Conservation (phyloP, 768 basidiomycete genomes). For the Mrakia gelida region DNA sequence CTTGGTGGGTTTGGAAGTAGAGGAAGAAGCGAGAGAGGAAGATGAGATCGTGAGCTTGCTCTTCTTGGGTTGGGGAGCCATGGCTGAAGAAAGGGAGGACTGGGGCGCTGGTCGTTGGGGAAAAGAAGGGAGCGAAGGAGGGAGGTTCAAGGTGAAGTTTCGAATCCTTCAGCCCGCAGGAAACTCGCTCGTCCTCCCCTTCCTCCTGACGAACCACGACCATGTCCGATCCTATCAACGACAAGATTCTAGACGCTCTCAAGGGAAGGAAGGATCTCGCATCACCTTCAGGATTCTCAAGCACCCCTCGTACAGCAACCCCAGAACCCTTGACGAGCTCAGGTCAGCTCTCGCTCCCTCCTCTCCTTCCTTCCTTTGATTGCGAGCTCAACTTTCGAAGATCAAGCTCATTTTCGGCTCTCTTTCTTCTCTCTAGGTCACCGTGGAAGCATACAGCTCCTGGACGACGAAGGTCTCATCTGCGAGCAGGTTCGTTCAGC, state of each 20-base stretch:
- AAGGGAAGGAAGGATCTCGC: background rate
- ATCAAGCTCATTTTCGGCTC: background rate
- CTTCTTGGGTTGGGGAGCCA: conserved; percentile 29
- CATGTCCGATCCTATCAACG: background rate
- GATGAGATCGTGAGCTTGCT: conserved; percentile 29
- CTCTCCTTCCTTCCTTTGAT: background rate
- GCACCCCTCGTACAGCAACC: background rate
- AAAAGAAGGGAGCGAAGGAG: background rate
- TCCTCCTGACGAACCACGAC: background rate
- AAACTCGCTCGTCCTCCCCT: background rate
- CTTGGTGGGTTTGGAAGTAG: conserved; percentile 12
- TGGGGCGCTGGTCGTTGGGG: background rate
- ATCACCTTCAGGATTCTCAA: background rate
- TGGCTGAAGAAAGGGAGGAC: background rate
- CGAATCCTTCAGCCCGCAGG: too few species aligned
- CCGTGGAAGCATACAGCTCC: conserved; percentile 52
- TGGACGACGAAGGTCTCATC: conserved; percentile 67
- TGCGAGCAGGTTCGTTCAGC: conserved; percentile 55
- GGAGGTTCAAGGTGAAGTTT: background rate
- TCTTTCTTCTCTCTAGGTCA: conserved; percentile 20
- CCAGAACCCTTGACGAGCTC: background rate
- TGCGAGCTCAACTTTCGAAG: background rate
- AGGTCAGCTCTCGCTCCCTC: background rate
- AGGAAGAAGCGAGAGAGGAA: background rate
- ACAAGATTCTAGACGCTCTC: conserved; percentile 5